These are phyloP conservation scores for Sporothrix pallida DNA, from an alignment of 2,329 filamentous ascomycete genomes.

Conservation along the genomic window DNA sequence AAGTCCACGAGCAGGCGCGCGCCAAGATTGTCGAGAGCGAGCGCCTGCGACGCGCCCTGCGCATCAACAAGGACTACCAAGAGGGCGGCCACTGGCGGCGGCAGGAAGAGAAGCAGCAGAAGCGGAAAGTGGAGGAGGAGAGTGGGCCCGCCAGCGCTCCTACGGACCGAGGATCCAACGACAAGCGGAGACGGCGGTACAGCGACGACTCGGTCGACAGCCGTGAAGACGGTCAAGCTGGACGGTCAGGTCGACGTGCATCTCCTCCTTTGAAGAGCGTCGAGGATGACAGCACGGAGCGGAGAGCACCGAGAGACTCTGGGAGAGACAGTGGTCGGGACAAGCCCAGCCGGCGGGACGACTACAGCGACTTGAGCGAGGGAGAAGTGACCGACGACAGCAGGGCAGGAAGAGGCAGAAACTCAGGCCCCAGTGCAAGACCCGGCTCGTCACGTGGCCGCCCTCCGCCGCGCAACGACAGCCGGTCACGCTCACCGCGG, in stretches of 20 bases:
- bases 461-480: not conserved
- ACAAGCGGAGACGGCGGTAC: constrained; percentile 25
- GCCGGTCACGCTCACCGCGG: constrained; percentile 24
- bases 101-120: constrained; percentile 70
- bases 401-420: not conserved
- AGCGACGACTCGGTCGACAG: constrained; percentile 19
- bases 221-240: constrained; percentile 27
- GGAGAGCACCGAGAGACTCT: not conserved
- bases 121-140: constrained; percentile 46
- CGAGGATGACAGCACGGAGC: constrained; percentile 23
- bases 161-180: not conserved
- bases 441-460: not conserved
- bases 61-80: constrained; percentile 83
- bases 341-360: constrained; percentile 8
- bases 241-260: not conserved
- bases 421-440: not conserved
- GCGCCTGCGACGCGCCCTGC: constrained; percentile 80
- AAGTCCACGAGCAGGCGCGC: constrained; percentile 94
- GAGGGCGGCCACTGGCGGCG: constrained; percentile 85
- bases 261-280: constrained; percentile 27
- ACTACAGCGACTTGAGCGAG: constrained; percentile 10
- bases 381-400: constrained; percentile 6
- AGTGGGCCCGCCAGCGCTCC: not conserved
- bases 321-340: not conserved
- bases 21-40: constrained; percentile 97